Conservation (phyloP, 2,329 filamentous ascomycete species). For the Periconia macrospinosa region DNA sequence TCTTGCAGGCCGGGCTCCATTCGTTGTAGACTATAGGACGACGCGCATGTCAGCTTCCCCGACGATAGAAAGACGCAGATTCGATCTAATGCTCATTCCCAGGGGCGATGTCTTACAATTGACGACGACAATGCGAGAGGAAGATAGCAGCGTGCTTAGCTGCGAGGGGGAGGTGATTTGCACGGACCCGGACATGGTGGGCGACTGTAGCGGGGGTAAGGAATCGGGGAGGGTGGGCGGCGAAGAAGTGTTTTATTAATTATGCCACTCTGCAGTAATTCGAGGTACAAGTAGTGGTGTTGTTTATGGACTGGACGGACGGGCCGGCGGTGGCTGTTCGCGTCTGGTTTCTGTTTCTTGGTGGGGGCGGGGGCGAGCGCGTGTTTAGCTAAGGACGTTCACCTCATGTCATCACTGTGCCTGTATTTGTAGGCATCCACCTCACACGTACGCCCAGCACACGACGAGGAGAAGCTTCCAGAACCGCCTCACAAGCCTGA, state of each 20-base stretch:
- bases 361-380: not conserved
- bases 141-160: slow-evolving; percentile 63
- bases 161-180: slow-evolving; percentile 47
- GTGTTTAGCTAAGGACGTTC: not conserved
- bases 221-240: slow-evolving; percentile 3
- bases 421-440: not conserved
- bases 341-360: not conserved
- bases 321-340: not conserved
- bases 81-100: not conserved
- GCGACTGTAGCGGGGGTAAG: slow-evolving; percentile 8
- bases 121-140: slow-evolving; percentile 78
- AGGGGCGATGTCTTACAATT: slow-evolving; percentile 69
- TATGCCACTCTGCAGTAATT: too few species aligned
- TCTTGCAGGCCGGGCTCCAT: slow-evolving; percentile 83
- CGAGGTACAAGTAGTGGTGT: slow-evolving; percentile 1
- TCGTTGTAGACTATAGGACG: slow-evolving; percentile 74
- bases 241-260: not conserved
- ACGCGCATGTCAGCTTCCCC: slow-evolving; percentile 18
- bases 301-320: not conserved
- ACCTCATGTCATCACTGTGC: not conserved
- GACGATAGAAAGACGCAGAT: slow-evolving; percentile 19
- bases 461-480: not conserved
- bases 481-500: too few species aligned
- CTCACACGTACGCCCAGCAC: not conserved
- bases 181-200: slow-evolving; percentile 49